Base-by-base conservation (phyloP, 495 filamentous ascomycete species). In the Aspergillus bertholletiae region DNA sequence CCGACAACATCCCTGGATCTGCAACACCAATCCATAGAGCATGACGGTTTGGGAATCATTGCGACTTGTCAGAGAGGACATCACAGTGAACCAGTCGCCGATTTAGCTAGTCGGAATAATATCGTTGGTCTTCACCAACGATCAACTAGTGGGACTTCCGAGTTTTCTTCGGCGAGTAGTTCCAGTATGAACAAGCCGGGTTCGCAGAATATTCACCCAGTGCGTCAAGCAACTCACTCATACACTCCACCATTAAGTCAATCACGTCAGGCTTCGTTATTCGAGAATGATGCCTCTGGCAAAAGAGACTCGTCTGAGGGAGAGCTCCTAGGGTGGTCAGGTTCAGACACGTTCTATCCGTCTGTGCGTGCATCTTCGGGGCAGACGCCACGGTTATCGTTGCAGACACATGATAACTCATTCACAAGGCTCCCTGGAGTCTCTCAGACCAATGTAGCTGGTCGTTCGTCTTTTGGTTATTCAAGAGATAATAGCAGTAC, bases 191-290 rank as follows among this genome's bases (percentile, higher is more conserved):
- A 72, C 24, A 73, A 77, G 44, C 75, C 78, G 11, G 73, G 72
- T 26, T 72, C 74, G 28, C 76, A 81, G 34, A 84, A 82, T 60
- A 71, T 82, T 18, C 79, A 84, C 61, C 79, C 82, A 3, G 78
- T 84, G 79, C 79, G 81, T 28, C 83, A 83, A 55, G 81, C 78
- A 8, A 80, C 81, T 17, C 72, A 77, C 30, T 70, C 74, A 12
- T 83, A 80, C 62, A 84, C 79, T 2, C 79, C 81, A 24, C 76
- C 82, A n/a, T 61, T 77, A 11, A 69, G 71, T 28, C 74, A 76
- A 21, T 85, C 83, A 0, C 76, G 74, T 52, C 73, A 80, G 28
- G 71, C 68, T 4, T 83, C 80, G 1, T 58, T 71, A 28, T 67
- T 67, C 43, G 78, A 76, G 32, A 78, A 75, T 56, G 79, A 80